Evolutionary conservation across 2,329 filamentous ascomycete species (phyloP), one percentile per base, ranked within the genome.

Genomic region (Epicoccum sorghinum): DNA sequence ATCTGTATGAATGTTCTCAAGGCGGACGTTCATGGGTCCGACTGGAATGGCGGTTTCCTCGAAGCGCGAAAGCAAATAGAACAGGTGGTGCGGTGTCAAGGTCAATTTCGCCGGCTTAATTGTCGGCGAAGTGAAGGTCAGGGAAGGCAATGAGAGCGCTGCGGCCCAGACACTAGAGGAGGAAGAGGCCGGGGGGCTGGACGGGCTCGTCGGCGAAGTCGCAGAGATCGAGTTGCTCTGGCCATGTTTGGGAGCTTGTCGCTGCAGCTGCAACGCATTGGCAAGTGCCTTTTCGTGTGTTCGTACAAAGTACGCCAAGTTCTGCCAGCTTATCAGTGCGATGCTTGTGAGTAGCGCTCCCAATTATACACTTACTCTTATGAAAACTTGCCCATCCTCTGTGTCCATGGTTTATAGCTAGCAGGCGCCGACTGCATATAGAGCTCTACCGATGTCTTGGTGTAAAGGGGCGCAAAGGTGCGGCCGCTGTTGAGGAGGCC

Each of bases 231-330:
- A 62, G 56, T 70, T 73, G 48, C 72, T 65, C 56, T 88, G 87
- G 51, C 68, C 69, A 86, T 93, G 86, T 67, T 88, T 89, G 36
- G 82, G 79, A 59, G 85, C 83, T 68, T 90, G 88, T 67, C 90
- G 86, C 74, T 89, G 88, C 66, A 96, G 83, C 76, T 97, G 93
- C 59, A 97, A 82, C 67, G 93, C 93, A 80, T 98, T 98, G 72
- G 95, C 95, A 60, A 99, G 85, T 33, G 93, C 93, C 79, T 96
- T 96, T 78, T 99, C 95, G 80, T 99, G 92, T 51, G 92, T 96
- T 60, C 93, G 91, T 78, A 99, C 92, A 78, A 96, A 98, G 78
- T 89, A 89, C 73, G 93, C 93, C 74, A 99, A 84, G 83, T 96
- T 95, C 93, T 97, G 45, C 27, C 22, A 75, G 27, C 52, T 41